These are phyloP conservation scores for Trifolium pratense DNA, from an alignment of 306 rosid genomes.

Conservation along the genomic window DNA sequence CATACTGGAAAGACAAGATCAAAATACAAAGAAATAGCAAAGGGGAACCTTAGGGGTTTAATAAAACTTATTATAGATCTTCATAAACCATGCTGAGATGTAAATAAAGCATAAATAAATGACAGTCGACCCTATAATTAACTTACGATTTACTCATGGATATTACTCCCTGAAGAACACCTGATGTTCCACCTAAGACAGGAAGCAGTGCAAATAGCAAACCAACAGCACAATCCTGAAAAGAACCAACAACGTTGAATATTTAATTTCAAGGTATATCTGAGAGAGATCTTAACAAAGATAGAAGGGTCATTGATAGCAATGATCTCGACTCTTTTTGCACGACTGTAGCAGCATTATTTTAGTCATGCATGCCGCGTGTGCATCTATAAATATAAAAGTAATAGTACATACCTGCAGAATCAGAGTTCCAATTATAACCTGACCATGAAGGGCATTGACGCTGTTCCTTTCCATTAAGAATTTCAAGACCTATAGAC, in stretches of 20 bases:
- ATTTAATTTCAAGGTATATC: conserved; percentile 26
- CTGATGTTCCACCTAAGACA: conserved; percentile 90
- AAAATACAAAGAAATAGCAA: conserved; percentile 17
- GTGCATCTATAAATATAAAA: conserved; percentile 13
- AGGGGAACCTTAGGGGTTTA: conserved; percentile 23
- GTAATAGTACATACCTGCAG: conserved; percentile 65
- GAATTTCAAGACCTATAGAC: conserved; percentile 80
- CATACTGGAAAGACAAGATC: conserved; percentile 29
- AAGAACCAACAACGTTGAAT: conserved; percentile 35
- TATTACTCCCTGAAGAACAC: conserved; percentile 89
- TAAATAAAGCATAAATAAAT: conserved; percentile 15
- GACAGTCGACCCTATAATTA: conserved; percentile 19
- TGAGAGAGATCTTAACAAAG: conserved; percentile 1
- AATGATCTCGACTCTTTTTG: conserved; percentile 31
- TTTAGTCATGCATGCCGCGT: conserved; percentile 3
- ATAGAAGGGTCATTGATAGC: conserved; percentile 25
- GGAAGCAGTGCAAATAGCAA: conserved; percentile 97
- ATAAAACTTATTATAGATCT: conserved; percentile 12
- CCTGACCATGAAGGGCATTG: conserved; percentile 93
- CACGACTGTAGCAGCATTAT: conserved; percentile 28
- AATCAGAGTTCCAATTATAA: conserved; percentile 87
- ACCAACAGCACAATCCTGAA: conserved; percentile 96
- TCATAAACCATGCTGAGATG: conserved; percentile 25
- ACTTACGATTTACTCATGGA: conserved; percentile 94
- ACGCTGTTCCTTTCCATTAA: conserved; percentile 85